These are phyloP conservation scores for Ceratobasidium theobromae DNA, from an alignment of 1,284 basidiomycete species.

Conservation along the genomic window DNA sequence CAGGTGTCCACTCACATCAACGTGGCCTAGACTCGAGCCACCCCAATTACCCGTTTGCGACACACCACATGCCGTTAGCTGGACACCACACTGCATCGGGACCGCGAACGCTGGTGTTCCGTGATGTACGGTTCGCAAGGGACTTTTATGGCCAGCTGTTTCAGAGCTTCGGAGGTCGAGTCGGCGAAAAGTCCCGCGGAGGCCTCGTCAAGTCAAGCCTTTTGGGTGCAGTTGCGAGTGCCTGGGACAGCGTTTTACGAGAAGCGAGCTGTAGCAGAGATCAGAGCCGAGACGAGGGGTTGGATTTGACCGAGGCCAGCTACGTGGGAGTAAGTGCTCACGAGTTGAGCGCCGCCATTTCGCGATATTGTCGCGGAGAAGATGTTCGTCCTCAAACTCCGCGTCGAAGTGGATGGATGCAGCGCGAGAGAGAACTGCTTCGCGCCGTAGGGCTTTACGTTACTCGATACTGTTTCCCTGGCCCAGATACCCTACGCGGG, in stretches of 20 bases:
- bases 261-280: neutral
- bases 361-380: conserved; percentile 24
- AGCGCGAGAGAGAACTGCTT: conserved; percentile 25
- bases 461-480: conserved; percentile 22
- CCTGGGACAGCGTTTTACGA: conserved; percentile 24
- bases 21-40: conserved; percentile 6
- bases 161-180: conserved; percentile 28
- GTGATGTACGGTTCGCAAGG: conserved; percentile 18
- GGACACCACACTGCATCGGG: conserved; percentile 28
- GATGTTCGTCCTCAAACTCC: conserved; percentile 7
- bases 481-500: conserved; percentile 20
- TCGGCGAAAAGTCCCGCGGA: conserved; percentile 29
- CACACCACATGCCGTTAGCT: neutral
- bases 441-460: conserved; percentile 27
- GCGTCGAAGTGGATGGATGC: conserved; percentile 27
- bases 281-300: neutral
- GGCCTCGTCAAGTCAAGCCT: conserved; percentile 24
- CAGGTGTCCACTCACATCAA: conserved; percentile 7
- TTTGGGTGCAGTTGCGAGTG: conserved; percentile 13
- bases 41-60: conserved; percentile 8
- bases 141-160: conserved; percentile 27
- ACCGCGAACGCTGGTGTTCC: conserved; percentile 28
- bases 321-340: conserved; percentile 25
- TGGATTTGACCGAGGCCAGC: conserved; percentile 1
- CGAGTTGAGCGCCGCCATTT: conserved; percentile 11